Base-by-base conservation (phyloP, 495 filamentous ascomycete species). In the Lentithecium fluviatile region DNA sequence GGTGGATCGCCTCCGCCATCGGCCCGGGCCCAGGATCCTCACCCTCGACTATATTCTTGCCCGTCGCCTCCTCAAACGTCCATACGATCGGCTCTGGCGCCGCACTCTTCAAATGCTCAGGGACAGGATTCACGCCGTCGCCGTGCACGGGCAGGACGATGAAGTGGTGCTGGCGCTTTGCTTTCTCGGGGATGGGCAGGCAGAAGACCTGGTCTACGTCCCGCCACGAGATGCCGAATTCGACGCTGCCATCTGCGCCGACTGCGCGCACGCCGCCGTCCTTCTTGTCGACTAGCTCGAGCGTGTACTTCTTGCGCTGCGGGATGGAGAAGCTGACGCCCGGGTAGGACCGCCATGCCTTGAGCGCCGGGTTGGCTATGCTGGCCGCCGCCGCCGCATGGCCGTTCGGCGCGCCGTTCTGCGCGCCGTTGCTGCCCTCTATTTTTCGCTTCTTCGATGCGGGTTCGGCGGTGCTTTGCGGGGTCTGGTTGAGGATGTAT, bases 121-220 rank as follows among this genome's bases (percentile, higher is more conserved):
- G 60, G 68, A 69, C 42, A 76, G 78, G 74, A 65, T 78, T 59
- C 72, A 90, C 75, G 68, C 83, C 79, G 76, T 86, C 79, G 10
- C 74, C 77, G 43, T 76, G 75, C 19, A 77, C 71, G 3, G 93
- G 90, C 58, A 97, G 85, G 60, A 98, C 75, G 68, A 93, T 82
- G 71, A 95, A 96, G 69, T 94, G 96, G 77, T 87, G 85, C 70
- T 96, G 91, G 48, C 87, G 84, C 66, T 90, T 87, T 12, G 86
- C 79, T 71, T 97, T 97, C 58, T 97, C 94, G 0, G 94, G 94
- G 0, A 96, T 88, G 1, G 92, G 91, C 38, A 98, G 85, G 71
- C 73, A 75, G 62, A 76, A 70, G 23, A 71, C 64, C 58, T 93
- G 87, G 61, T 88, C 90, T 90, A 98, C 88, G 59, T 85, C 81